phyloP scores from a whole-genome alignment of 768 basidiomycete genomes.

The Macrolepiota dolichaula region DNA sequence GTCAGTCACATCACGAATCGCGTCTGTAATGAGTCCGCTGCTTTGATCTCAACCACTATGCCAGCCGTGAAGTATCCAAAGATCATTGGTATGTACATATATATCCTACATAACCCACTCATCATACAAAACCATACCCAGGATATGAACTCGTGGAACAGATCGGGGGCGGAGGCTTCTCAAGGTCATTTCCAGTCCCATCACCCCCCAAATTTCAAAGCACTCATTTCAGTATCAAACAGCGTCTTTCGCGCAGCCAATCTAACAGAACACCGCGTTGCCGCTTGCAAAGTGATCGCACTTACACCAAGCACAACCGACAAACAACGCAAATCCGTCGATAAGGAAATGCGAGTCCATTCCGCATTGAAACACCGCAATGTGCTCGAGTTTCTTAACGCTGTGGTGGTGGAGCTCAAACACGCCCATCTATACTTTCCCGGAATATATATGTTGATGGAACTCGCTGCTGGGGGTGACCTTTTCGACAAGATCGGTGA shows the following conservation, averaged over 20 bases:
- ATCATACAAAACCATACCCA: background rate
- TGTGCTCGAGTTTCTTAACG: conserved; percentile 82
- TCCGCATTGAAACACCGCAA: conserved; percentile 72
- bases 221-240: background rate
- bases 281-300: conserved; percentile 83
- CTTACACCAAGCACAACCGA: conserved; percentile 62
- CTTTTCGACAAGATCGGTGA: conserved; percentile 97
- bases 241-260: conserved; percentile 88
- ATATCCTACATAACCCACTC: background rate
- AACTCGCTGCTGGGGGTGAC: conserved; percentile 91
- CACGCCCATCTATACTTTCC: conserved; percentile 59
- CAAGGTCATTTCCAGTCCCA: conserved; percentile 9
- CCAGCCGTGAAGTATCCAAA: conserved; percentile 4
- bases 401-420: conserved; percentile 67
- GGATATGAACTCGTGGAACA: conserved; percentile 11
- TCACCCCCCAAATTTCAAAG: background rate
- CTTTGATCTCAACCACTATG: background rate
- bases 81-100: conserved; percentile 4
- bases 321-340: conserved; percentile 71
- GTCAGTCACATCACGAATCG: background rate
- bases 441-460: conserved; percentile 90
- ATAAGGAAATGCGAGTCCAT: conserved; percentile 94
- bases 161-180: conserved; percentile 18
- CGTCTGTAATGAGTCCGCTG: background rate
- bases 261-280: conserved; percentile 58